phyloP scores from a whole-genome alignment of 2,329 filamentous ascomycete genomes.

The Cryphonectria japonica region DNA sequence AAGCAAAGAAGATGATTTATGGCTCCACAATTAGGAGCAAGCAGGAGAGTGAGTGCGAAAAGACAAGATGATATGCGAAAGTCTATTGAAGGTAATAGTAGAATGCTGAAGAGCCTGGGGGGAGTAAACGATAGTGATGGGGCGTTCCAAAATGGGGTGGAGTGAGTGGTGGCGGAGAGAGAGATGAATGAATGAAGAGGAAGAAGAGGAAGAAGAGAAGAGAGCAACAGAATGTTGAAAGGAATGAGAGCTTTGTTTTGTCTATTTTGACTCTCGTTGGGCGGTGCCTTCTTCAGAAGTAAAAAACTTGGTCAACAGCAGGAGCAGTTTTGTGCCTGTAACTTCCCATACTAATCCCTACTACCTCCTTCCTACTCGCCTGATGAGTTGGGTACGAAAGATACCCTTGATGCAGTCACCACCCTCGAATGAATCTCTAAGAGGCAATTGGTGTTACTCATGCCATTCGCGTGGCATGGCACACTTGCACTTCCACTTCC shows the following conservation, averaged over 20 bases:
- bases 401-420: not conserved
- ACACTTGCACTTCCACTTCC: not conserved
- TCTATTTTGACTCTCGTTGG: not conserved
- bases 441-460: not conserved
- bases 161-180: slow-evolving; percentile 6
- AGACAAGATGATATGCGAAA: not conserved
- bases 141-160: slow-evolving; percentile 8
- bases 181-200: not conserved
- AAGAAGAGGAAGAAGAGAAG: slow-evolving; percentile 3
- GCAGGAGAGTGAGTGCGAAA: not conserved
- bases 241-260: not conserved
- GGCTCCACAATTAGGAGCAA: too few relatives aligned
- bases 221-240: not conserved
- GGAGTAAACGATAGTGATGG: slow-evolving; percentile 2
- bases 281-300: not conserved
- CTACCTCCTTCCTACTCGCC: not conserved
- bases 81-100: not conserved
- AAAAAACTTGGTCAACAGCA: not conserved
- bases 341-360: not conserved
- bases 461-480: not conserved
- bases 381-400: not conserved
- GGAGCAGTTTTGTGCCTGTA: not conserved
- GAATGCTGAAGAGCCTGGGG: not conserved
- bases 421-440: not conserved
- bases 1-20: not conserved